Base-by-base conservation (phyloP, 2,329 filamentous ascomycete genomes). In the Penicillium glabrum region DNA sequence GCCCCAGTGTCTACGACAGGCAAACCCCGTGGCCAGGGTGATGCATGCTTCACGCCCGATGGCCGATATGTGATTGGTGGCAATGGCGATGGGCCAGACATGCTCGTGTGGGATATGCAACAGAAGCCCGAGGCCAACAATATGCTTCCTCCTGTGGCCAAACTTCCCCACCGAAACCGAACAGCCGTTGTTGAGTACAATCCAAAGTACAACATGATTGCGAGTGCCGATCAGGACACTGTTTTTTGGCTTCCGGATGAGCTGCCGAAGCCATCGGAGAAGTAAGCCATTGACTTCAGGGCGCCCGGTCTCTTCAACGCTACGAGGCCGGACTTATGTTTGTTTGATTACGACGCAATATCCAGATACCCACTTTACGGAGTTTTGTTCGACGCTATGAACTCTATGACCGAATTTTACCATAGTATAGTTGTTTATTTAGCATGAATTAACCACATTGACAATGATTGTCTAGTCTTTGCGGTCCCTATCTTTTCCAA, bases 161-260 rank as follows among this genome's bases (percentile, higher is more conserved):
- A 62, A 46, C 57, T 80, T 46, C 68, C 76, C 52, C 72, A 77
- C 59, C 68, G 75, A 83, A 77, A 86, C 80, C 71, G 86, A 85
- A 75, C 86, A 51, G 89, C 89, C 1, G 83, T 96, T 13, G 81
- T 96, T 43, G 90, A 89, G 23, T 95, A 92, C 72, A 98, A 97
- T 71, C 95, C 93, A 26, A 84, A 93, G 49, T 95, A 89, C 75
- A 97, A 98, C 74, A 87, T 97, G 79, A 83, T 98, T 64, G 93
- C 91, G 9, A 95, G 89, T 45, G 95, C 91, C 3, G 93, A 98
- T 67, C 89, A 89, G 69, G 92, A 97, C 53, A 79, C 91, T 58
- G 76, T 90, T 21, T 90, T 93, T 66, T 93, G 89, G 89, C 74
- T 90, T 35, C 89, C 89, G 1, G 89, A 91, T 70, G 83, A 86